Conservation (phyloP, 2,329 filamentous ascomycete genomes). For the Ceratocystis lukuohia region DNA sequence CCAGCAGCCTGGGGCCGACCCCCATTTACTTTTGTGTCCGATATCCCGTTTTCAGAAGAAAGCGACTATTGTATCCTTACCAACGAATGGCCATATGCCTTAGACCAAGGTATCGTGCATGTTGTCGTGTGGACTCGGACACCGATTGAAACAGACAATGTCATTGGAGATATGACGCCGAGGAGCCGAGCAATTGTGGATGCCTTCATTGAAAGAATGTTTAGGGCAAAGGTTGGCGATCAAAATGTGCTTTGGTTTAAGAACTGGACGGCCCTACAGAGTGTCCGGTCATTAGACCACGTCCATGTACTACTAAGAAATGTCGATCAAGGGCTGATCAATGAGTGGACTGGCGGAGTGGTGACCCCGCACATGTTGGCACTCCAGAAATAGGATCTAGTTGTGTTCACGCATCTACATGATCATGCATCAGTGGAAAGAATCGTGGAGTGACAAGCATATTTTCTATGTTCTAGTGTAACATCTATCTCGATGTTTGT, state of each 20-base stretch:
- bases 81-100: constrained; percentile 91
- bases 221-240: constrained; percentile 43
- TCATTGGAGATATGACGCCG: constrained; percentile 57
- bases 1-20: constrained; percentile 49
- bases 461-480: neutral
- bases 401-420: constrained; percentile 6
- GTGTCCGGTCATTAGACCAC: constrained; percentile 75
- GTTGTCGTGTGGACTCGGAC: constrained; percentile 90
- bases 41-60: constrained; percentile 38
- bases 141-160: constrained; percentile 54
- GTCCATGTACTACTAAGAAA: constrained; percentile 62
- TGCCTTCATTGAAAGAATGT: constrained; percentile 56
- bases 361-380: constrained; percentile 11
- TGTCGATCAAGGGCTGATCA: constrained; percentile 37
- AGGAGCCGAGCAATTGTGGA: constrained; percentile 51
- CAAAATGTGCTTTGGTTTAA: constrained; percentile 74
- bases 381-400: neutral
- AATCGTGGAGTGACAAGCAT: neutral
- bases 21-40: constrained; percentile 40
- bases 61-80: constrained; percentile 56
- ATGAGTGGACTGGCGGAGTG: constrained; percentile 35
- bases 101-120: constrained; percentile 55
- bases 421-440: neutral
- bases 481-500: neutral
- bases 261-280: constrained; percentile 84